Base-by-base conservation (phyloP, 1,284 basidiomycete genomes). In the Cutaneotrichosporon cutaneum region DNA sequence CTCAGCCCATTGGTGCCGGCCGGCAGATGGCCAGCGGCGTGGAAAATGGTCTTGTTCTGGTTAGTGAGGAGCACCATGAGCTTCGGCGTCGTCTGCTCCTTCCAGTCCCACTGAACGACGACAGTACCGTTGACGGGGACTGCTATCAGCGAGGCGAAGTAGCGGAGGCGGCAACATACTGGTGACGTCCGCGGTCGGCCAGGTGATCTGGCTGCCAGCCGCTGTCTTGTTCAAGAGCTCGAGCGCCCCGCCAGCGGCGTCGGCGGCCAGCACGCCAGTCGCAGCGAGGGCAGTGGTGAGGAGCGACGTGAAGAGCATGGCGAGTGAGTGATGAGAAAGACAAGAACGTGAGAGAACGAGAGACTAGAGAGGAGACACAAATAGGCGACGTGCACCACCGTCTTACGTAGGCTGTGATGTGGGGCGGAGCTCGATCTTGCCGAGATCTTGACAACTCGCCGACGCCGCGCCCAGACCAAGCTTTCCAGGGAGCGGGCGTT, bases 31-130 rank as follows among this genome's bases (percentile, higher is more conserved):
- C 55, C 55, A 14, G 13, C 55, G 6, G 55, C 1, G 32, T 56
- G 55, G 44, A 56, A 36, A 32, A 50, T 50, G 44, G 55, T 56
- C n/a, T n/a, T 56, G 55, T 56, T 56, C 24, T 18, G n/a, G 45
- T 56, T 56, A 13, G 9, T 24, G 30, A 56, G 45, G 21, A 56
- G 55, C 9, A 48, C 32, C 55, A 50, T 56, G 30, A 56, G 55
- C 13, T 18, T n/a, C 5, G 55, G 55, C 21, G 44, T 18, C 21
- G 44, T 35, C 30, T 33, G 16, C 45, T 56, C 55, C 55, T 56
- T 48, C 55, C 55, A 56, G 13, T 56, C 45, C 55, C 55, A 56
- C 22, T 47, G 11, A 14, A 56, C 14, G 45, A 35, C 21, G 21
- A 56, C 44, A 6, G 55, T 56, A 22, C 55, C 55, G 22, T 56